phyloP scores from a whole-genome alignment of 352 stramenopile species.

The Thraustochytrium striatum region DNA sequence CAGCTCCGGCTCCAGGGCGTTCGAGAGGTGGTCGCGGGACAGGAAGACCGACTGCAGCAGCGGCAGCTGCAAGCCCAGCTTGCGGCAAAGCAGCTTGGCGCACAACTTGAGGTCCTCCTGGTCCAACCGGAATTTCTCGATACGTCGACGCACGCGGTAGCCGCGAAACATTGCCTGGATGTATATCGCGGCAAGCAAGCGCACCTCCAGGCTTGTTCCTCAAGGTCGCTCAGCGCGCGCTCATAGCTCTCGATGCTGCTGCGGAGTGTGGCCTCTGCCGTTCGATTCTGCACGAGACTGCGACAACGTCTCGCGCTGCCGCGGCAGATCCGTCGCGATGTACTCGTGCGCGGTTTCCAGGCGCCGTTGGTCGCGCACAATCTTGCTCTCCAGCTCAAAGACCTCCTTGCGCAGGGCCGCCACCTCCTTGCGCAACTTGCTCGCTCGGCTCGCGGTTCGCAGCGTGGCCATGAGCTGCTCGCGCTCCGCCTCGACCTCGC shows the following conservation, averaged over 20 bases:
- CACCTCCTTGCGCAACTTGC: neutral
- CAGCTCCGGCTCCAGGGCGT: neutral
- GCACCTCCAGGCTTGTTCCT: neutral
- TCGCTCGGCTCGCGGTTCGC: neutral
- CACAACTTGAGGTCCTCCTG: neutral
- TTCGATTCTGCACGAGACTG: neutral
- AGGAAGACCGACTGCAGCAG: neutral
- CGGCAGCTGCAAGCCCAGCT: conserved; percentile 2
- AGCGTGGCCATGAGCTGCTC: neutral
- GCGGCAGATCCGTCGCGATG: neutral
- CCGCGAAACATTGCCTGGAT: conserved; percentile 23
- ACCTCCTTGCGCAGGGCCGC: neutral
- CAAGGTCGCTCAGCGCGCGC: neutral
- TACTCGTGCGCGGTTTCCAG: neutral
- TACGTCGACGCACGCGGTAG: neutral
- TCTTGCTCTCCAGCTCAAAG: neutral
- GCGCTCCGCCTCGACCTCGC: neutral
- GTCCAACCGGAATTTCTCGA: neutral
- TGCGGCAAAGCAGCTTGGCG: neutral
- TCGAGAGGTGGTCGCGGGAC: neutral
- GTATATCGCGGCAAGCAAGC: neutral
- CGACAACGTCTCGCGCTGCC: neutral
- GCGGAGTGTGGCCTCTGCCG: neutral
- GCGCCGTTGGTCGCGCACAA: neutral
- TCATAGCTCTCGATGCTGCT: neutral